Conservation (phyloP, 2,329 filamentous ascomycete genomes). For the Colletotrichum eleusines region DNA sequence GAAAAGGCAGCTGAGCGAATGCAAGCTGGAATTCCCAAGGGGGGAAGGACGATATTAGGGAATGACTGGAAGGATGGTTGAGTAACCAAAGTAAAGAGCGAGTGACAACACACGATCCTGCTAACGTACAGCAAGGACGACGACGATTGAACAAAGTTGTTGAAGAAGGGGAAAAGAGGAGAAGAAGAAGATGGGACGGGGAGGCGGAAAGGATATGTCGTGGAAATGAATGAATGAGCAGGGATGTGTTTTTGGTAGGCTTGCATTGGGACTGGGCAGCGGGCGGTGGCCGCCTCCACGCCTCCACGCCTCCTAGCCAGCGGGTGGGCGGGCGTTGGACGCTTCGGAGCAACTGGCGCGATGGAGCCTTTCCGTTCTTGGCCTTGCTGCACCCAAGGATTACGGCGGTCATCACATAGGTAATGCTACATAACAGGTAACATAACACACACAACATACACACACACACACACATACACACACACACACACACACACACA, state of each 20-base stretch:
- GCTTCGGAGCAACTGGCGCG: conserved; percentile 29
- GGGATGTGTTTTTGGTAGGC: conserved; percentile 21
- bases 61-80: conserved; percentile 45
- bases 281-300: conserved; percentile 10
- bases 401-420: neutral
- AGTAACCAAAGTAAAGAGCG: conserved; percentile 41
- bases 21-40: conserved; percentile 56
- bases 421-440: too few relatives aligned
- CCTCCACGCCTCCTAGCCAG: neutral
- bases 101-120: conserved; percentile 46
- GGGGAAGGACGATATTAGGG: conserved; percentile 40
- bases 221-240: conserved; percentile 39
- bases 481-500: too few relatives aligned
- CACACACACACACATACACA: too few relatives aligned
- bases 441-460: too few relatives aligned
- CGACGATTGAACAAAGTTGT: conserved; percentile 49
- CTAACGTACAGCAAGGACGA: conserved; percentile 49
- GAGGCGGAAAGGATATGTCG: conserved; percentile 41
- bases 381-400: conserved; percentile 27
- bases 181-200: conserved; percentile 36
- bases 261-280: conserved; percentile 25
- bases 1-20: conserved; percentile 61
- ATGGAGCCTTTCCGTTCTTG: conserved; percentile 36
- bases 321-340: conserved; percentile 3
- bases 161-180: conserved; percentile 44